Evolutionary conservation across 768 basidiomycete genomes (phyloP), one percentile per base, ranked within the genome.

Genomic region (Kwoniella pini): DNA sequence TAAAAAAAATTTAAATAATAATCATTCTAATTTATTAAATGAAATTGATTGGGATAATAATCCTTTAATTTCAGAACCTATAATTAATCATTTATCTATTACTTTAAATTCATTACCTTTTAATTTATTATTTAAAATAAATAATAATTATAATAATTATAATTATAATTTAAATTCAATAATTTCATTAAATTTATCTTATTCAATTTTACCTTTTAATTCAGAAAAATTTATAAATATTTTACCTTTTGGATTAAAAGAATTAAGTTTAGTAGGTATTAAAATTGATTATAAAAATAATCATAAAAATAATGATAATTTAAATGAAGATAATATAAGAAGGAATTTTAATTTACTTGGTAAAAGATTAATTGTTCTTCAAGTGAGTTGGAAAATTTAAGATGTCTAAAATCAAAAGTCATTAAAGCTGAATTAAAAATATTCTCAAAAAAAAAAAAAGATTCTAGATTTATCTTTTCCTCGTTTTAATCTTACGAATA

Each of bases 111-210:
- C 67, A 1, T 60, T 57, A 17, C 67, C 70, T 9, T 43, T 57
- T 7, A 22, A 51, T 12, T 28, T 71, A 33, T 45, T 71, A 1
- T 55, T 62, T n/a, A n/a, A n/a, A n/a, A n/a, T n/a, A n/a, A n/a
- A n/a, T n/a, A n/a, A n/a, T n/a, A n/a, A n/a, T n/a, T n/a, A n/a
- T n/a, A n/a, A n/a, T n/a, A n/a, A n/a, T 26, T 57, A 55, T 30
- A 39, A 64, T 13, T 52, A 49, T 6, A 30, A 55, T 2, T 21
- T 51, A 4, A 19, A 57, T 38, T 65, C 66, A 2, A 49, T 69
- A 11, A 67, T 63, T 6, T 72, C 70, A 1, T 38, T 72, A 27
- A 72, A 72, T 44, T 40, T 72, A 27, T 56, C 64, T 10, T 69
- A 67, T 33, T 56, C 51, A 3, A 62, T 62, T 7, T 21, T 72